phyloP scores from a whole-genome alignment of 2,329 filamentous ascomycete species.

The Hortaea sp. region DNA sequence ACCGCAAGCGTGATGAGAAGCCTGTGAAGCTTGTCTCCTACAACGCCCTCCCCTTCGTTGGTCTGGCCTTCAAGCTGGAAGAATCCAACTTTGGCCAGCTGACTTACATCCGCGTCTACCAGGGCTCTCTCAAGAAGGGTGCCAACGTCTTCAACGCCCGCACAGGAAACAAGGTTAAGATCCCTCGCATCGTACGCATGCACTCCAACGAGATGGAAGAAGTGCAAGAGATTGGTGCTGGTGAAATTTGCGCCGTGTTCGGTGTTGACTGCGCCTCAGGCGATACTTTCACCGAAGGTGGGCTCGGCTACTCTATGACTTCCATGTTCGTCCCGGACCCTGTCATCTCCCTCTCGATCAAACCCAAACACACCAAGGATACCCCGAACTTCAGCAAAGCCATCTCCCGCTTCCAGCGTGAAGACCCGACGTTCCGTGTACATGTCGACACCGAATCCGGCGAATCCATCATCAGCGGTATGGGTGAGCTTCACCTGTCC shows the following conservation, averaged over 20 bases:
- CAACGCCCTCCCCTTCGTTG: constrained; percentile 86
- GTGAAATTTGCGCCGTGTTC: constrained; percentile 97
- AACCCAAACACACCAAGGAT: constrained; percentile 87
- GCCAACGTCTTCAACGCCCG: constrained; percentile 87
- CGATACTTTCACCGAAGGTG: constrained; percentile 94
- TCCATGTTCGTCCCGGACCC: constrained; percentile 98
- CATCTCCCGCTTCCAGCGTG: constrained; percentile 96
- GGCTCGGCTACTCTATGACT: constrained; percentile 86
- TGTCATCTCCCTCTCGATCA: constrained; percentile 96
- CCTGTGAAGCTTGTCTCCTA: constrained; percentile 84
- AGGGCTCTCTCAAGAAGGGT: constrained; percentile 81
- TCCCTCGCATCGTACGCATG: constrained; percentile 97
- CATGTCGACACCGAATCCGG: constrained; percentile 85
- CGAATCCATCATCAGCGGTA: constrained; percentile 95
- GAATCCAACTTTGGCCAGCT: constrained; percentile 98
- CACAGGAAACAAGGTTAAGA: constrained; percentile 89
- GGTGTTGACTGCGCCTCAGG: constrained; percentile 96
- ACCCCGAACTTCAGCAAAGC: constrained; percentile 94
- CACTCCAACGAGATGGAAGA: constrained; percentile 99
- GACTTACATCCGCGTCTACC: constrained; percentile 97
- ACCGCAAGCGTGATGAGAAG: constrained; percentile 67
- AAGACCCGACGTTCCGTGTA: constrained; percentile 95
- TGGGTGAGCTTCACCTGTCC: constrained; percentile 94
- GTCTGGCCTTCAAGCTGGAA: constrained; percentile 95
- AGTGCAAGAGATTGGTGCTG: constrained; percentile 80